Evolutionary conservation across 768 basidiomycete species (phyloP).

Genomic region (Roridomyces roridus): DNA sequence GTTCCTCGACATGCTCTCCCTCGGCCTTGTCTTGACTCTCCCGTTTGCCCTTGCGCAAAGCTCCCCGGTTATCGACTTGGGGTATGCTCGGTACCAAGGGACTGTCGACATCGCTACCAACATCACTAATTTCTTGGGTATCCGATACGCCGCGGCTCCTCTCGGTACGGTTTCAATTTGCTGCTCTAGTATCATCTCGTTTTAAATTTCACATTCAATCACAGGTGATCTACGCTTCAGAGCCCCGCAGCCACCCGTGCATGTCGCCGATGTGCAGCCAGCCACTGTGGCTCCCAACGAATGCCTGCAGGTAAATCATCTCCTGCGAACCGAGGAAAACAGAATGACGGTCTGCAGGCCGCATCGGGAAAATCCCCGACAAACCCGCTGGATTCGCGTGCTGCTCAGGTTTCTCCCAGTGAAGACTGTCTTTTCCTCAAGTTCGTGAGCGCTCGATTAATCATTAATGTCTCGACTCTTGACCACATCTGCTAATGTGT

Average conservation of each 20-base stretch:
- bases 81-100: constrained; percentile 37
- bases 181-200: constrained; percentile 26
- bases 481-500: too few relatives aligned
- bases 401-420: too few relatives aligned
- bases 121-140: constrained; percentile 32
- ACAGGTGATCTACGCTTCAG: constrained; percentile 43
- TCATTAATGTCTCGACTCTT: too few relatives aligned
- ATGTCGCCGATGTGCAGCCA: constrained; percentile 33
- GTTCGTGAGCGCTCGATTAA: too few relatives aligned
- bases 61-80: constrained; percentile 33
- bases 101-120: constrained; percentile 21
- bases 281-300: constrained; percentile 37
- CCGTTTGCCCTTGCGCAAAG: background rate
- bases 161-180: constrained; percentile 24
- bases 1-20: too few relatives aligned
- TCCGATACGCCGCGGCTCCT: constrained; percentile 45
- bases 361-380: too few relatives aligned
- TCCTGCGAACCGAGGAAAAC: too few relatives aligned
- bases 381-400: too few relatives aligned
- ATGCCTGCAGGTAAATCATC: constrained; percentile 40
- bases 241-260: constrained; percentile 37
- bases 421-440: too few relatives aligned
- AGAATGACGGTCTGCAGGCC: too few relatives aligned
- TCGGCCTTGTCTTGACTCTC: too few relatives aligned
- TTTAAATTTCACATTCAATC: constrained; percentile 34